These are phyloP conservation scores for Aspergillus sp. DNA, from an alignment of 2,329 filamentous ascomycete genomes.

Conservation along the genomic window DNA sequence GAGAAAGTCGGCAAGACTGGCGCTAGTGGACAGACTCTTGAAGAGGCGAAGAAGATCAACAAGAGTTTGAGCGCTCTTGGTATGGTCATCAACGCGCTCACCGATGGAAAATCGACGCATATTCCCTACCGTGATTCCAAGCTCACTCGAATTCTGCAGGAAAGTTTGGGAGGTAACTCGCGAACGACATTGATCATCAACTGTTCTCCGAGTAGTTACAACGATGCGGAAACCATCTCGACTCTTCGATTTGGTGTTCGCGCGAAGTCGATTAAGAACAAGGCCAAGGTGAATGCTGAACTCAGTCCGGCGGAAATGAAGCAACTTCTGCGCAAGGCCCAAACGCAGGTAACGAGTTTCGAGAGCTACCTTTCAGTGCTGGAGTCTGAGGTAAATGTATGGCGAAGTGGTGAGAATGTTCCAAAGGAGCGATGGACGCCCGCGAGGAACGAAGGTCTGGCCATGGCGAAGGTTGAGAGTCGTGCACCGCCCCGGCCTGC, in stretches of 20 bases:
- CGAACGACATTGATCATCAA: conserved; percentile 98
- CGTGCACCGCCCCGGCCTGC: conserved; percentile 34
- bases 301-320: conserved; percentile 94
- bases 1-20: conserved; percentile 99
- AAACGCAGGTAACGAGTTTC: conserved; percentile 80
- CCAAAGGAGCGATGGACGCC: conserved; percentile 83
- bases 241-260: conserved; percentile 91
- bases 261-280: conserved; percentile 99
- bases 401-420: conserved; percentile 81
- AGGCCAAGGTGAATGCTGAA: conserved; percentile 98
- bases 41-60: conserved; percentile 99
- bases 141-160: conserved; percentile 92
- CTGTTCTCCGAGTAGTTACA: conserved; percentile 97
- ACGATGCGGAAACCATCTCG: conserved; percentile 86
- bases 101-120: conserved; percentile 93
- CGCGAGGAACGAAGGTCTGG: conserved; percentile 51
- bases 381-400: conserved; percentile 75
- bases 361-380: conserved; percentile 76
- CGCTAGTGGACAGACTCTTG: conserved; percentile 90
- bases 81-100: conserved; percentile 97
- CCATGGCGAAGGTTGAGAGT: conserved; percentile 41
- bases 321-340: conserved; percentile 81
- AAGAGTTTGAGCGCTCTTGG: conserved; percentile 96
- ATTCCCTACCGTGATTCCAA: conserved; percentile 97
- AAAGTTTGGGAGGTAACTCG: conserved; percentile 94